Conservation (phyloP, 169 alveolate species). For the Theileria annulata region DNA sequence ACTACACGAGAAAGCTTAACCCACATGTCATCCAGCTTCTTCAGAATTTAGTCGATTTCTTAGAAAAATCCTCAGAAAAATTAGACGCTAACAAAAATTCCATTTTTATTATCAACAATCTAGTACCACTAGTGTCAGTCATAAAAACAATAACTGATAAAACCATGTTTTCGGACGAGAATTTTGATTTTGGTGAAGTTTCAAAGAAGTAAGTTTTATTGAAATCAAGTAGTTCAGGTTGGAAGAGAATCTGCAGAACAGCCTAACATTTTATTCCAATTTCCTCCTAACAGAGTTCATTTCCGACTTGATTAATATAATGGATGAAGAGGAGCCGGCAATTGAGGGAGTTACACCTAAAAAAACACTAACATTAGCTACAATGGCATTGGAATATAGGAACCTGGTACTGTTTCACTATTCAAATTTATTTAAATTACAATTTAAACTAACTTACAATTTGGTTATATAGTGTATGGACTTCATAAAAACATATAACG, state of each 20-base stretch:
- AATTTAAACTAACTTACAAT: background rate
- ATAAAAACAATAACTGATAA: background rate
- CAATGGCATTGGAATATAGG: constrained; percentile 25
- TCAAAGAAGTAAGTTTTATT: background rate
- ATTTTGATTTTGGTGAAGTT: background rate
- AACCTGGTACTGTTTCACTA: background rate
- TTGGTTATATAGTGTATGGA: constrained; percentile 13
- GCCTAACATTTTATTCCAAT: constrained; percentile 6
- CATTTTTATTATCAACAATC: background rate
- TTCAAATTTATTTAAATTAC: background rate
- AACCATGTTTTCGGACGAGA: background rate
- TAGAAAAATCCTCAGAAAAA: constrained; percentile 7
- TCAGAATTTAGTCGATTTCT: background rate
- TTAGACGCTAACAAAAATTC: constrained; percentile 11
- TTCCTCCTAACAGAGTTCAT: constrained; percentile 13
- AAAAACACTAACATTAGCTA: constrained; percentile 26
- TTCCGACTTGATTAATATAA: constrained; percentile 1
- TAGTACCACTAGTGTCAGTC: constrained; percentile 6
- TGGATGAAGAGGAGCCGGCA: constrained; percentile 15
- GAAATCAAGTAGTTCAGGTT: background rate
- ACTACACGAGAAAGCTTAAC: constrained; percentile 10
- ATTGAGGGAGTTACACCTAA: constrained; percentile 18
- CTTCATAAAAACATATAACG: constrained; percentile 19
- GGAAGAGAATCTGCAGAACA: background rate
- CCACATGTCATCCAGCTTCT: background rate